Evolutionary conservation across 169 alveolate species (phyloP).

Genomic region (Babesia gibsoni): DNA sequence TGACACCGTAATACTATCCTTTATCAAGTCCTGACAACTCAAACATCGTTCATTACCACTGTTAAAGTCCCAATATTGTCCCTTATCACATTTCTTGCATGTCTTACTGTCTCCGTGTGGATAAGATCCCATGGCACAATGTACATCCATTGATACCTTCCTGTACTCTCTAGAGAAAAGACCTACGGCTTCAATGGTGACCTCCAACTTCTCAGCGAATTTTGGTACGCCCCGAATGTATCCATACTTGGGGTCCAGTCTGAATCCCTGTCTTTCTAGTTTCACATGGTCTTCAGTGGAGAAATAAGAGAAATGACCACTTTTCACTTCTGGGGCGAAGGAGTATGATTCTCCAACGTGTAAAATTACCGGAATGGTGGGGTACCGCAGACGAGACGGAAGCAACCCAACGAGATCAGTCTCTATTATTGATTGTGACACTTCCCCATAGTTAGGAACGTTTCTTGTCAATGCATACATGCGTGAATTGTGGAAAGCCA

Average conservation of each 20-base stretch:
- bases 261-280: slow-evolving; percentile 16
- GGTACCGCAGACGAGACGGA: neutral
- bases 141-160: neutral
- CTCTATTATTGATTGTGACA: slow-evolving; percentile 39
- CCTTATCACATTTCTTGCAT: slow-evolving; percentile 36
- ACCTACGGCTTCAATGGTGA: slow-evolving; percentile 1
- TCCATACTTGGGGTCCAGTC: slow-evolving; percentile 25
- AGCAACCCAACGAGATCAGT: slow-evolving; percentile 7
- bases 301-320: neutral
- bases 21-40: slow-evolving; percentile 38
- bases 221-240: slow-evolving; percentile 16
- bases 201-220: neutral
- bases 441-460: slow-evolving; percentile 11
- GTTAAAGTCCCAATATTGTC: slow-evolving; percentile 13
- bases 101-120: neutral
- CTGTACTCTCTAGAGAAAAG: neutral
- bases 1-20: slow-evolving; percentile 61
- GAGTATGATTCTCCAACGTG: slow-evolving; percentile 6
- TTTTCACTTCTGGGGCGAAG: slow-evolving; percentile 2
- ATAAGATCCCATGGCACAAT: slow-evolving; percentile 22
- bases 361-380: neutral
- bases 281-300: neutral
- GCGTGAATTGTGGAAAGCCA: neutral
- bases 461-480: slow-evolving; percentile 11
- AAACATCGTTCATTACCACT: slow-evolving; percentile 16